Conservation (phyloP, 129 eudicot genomes). For the Escallonia herrerae region DNA sequence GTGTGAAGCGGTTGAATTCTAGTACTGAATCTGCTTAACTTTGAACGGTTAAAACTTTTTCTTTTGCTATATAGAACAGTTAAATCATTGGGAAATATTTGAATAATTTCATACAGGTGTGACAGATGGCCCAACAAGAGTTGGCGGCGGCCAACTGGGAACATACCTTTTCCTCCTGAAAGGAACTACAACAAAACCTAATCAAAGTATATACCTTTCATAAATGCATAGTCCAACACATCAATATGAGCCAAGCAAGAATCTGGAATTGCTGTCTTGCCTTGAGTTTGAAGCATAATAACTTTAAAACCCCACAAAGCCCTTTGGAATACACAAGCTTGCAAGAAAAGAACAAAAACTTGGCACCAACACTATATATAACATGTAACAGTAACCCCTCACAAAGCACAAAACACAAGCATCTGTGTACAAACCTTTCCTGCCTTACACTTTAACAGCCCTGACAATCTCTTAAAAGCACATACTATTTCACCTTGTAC, state of each 20-base stretch:
- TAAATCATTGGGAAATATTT: too few species aligned
- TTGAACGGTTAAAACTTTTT: too few species aligned
- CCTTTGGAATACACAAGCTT: constrained; percentile 26
- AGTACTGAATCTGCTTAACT: too few species aligned
- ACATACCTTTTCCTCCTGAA: constrained; percentile 4
- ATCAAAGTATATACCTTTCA: constrained; percentile 19
- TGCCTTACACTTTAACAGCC: background rate
- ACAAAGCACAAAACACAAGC: constrained; percentile 8
- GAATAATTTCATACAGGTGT: background rate
- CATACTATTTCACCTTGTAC: background rate
- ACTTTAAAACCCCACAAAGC: constrained; percentile 43
- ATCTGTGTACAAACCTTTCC: constrained; percentile 2
- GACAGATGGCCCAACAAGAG: background rate
- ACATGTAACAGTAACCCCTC: background rate
- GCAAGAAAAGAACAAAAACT: constrained; percentile 56
- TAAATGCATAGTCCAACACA: background rate
- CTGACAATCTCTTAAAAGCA: background rate
- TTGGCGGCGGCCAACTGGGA: background rate
- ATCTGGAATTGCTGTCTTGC: constrained; percentile 19
- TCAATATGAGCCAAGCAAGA: constrained; percentile 5
- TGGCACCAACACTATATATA: constrained; percentile 16
- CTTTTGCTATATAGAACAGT: too few species aligned
- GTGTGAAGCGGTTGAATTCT: too few species aligned
- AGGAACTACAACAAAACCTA: constrained; percentile 3
- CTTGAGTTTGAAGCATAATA: constrained; percentile 37